phyloP scores from a whole-genome alignment of 352 stramenopile species.

The Lagenidium giganteum region DNA sequence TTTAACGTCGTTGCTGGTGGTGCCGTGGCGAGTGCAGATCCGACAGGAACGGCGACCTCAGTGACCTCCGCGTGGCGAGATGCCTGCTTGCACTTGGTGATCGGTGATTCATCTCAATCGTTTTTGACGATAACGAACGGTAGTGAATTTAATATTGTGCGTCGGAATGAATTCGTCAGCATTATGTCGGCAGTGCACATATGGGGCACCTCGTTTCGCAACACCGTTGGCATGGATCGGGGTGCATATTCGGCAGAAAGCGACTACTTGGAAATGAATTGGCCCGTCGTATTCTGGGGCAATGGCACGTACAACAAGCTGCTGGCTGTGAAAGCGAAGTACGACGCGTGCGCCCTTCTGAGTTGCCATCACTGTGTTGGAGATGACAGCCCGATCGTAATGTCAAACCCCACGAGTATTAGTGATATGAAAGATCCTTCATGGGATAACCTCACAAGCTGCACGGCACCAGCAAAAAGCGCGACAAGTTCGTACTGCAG shows the following conservation, averaged over 20 bases:
- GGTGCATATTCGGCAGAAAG: slow-evolving; percentile 4
- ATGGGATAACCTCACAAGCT: too few relatives aligned
- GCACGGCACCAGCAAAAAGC: too few relatives aligned
- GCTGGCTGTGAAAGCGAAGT: too few relatives aligned
- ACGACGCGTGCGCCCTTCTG: too few relatives aligned
- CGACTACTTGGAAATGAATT: slow-evolving; percentile 1
- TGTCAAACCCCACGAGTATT: too few relatives aligned
- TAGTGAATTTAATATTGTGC: too few relatives aligned
- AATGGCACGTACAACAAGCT: too few relatives aligned
- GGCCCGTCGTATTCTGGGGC: too few relatives aligned
- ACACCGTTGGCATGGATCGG: neutral
- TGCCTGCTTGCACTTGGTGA: slow-evolving; percentile 2
- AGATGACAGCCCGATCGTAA: too few relatives aligned
- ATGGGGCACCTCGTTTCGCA: neutral
- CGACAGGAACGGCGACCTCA: neutral
- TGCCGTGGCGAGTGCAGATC: neutral
- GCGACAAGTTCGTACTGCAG: too few relatives aligned
- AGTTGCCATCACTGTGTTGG: slow-evolving; percentile 5
- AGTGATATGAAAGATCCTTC: too few relatives aligned
- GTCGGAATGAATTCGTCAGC: too few relatives aligned
- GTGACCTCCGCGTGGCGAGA: slow-evolving; percentile 2
- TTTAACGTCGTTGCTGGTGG: slow-evolving; percentile 1
- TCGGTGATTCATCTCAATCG: neutral
- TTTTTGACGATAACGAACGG: neutral
- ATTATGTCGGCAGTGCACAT: neutral